Conservation (phyloP, 2,329 filamentous ascomycete species). For the Pseudopyrenochaeta lycopersici region DNA sequence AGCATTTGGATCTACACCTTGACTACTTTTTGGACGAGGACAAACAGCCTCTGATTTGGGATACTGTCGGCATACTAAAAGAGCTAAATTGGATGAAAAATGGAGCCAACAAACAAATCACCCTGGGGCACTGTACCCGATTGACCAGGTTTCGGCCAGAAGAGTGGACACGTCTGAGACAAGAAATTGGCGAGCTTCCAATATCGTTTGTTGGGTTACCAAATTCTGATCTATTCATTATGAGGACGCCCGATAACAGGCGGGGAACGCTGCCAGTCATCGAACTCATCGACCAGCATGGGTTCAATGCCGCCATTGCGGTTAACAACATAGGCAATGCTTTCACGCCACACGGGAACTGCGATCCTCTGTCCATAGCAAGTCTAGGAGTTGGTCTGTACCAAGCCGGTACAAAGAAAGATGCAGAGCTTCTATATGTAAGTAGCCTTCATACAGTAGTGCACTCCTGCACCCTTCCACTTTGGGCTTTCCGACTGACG, state of each 20-base stretch:
- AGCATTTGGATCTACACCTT: slow-evolving; percentile 75
- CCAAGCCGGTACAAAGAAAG: slow-evolving; percentile 68
- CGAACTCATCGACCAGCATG: slow-evolving; percentile 66
- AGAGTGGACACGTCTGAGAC: slow-evolving; percentile 61
- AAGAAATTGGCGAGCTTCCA: slow-evolving; percentile 62
- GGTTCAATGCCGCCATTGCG: slow-evolving; percentile 68
- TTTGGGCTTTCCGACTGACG: slow-evolving; percentile 18
- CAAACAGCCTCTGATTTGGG: slow-evolving; percentile 62
- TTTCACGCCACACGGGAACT: slow-evolving; percentile 74
- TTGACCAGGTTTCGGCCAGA: slow-evolving; percentile 64
- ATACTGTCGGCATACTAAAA: slow-evolving; percentile 63
- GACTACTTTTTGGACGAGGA: slow-evolving; percentile 71
- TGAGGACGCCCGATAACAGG: slow-evolving; percentile 58
- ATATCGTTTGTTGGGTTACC: slow-evolving; percentile 74
- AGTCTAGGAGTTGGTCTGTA: slow-evolving; percentile 72
- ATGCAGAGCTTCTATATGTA: slow-evolving; percentile 67
- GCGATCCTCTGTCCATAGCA: slow-evolving; percentile 64
- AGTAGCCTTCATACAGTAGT: no score
- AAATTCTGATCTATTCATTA: slow-evolving; percentile 78
- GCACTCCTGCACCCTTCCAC: no score
- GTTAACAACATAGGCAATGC: slow-evolving; percentile 80
- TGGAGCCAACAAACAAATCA: slow-evolving; percentile 41
- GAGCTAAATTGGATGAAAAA: slow-evolving; percentile 58
- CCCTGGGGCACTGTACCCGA: slow-evolving; percentile 74
- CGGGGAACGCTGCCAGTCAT: slow-evolving; percentile 71